Evolutionary conservation across 2,329 filamentous ascomycete genomes (phyloP).

Genomic region (Fusarium zealandicum): DNA sequence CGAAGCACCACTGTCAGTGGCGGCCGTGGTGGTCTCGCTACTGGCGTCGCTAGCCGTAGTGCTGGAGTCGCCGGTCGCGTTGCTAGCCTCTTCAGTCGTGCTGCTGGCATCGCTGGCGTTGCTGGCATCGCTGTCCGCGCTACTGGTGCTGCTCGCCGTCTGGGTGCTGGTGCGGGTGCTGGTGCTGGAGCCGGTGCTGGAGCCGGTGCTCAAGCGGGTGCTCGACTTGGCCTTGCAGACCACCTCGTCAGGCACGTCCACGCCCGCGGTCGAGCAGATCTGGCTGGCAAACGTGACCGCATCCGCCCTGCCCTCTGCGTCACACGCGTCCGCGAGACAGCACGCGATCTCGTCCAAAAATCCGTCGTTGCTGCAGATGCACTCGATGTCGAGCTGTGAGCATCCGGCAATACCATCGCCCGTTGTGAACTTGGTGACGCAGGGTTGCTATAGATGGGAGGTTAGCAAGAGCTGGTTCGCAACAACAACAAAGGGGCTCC

Average conservation of each 20-base stretch:
- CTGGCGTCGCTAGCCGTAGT: neutral
- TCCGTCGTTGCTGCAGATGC: constrained; percentile 51
- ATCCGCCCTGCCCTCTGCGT: constrained; percentile 41
- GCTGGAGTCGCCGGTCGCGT: neutral
- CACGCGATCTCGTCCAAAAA: constrained; percentile 53
- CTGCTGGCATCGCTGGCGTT: constrained; percentile 13
- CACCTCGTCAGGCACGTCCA: constrained; percentile 48
- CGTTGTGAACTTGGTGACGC: constrained; percentile 45
- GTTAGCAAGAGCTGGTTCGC: constrained; percentile 10
- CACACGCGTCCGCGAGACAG: constrained; percentile 50
- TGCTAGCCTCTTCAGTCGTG: constrained; percentile 4
- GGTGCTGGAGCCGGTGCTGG: too few species aligned
- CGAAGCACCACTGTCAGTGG: constrained; percentile 15
- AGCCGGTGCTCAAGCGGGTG: neutral
- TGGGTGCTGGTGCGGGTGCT: neutral
- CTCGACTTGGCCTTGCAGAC: constrained; percentile 41
- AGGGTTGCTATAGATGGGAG: constrained; percentile 39
- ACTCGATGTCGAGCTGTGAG: constrained; percentile 48
- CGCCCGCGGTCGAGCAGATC: constrained; percentile 49
- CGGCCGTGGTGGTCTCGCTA: constrained; percentile 2
- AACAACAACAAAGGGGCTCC: neutral
- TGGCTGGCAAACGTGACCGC: constrained; percentile 49
- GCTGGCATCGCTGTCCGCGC: constrained; percentile 12
- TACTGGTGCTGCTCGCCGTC: neutral
- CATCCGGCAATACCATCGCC: constrained; percentile 49